Evolutionary conservation across 1,139 yeast species (phyloP).

Genomic region (Kluyveromyces sp.): DNA sequence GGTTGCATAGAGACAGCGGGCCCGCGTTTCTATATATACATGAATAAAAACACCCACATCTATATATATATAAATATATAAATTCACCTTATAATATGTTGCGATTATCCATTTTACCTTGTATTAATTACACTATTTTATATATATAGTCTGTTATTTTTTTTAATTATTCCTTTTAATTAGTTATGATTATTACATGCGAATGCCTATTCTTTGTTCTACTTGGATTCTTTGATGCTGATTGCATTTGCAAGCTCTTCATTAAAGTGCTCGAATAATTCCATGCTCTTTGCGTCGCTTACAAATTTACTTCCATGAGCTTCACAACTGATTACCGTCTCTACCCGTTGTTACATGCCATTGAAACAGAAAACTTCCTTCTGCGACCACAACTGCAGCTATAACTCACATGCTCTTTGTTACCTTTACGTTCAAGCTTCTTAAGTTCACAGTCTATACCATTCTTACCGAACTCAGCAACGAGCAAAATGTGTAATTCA

Average conservation of each 20-base stretch:
- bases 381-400: conserved; percentile 19
- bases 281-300: not conserved
- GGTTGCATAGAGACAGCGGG: too few relatives aligned
- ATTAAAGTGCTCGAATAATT: not conserved
- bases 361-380: not conserved
- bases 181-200: too few relatives aligned
- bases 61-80: too few relatives aligned
- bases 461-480: conserved; percentile 21
- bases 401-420: conserved; percentile 21
- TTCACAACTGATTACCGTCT: not conserved
- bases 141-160: too few relatives aligned
- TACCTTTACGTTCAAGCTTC: conserved; percentile 15
- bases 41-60: too few relatives aligned
- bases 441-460: conserved; percentile 23
- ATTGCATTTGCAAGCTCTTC: not conserved
- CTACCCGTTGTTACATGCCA: not conserved
- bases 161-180: too few relatives aligned
- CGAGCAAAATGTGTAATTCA: conserved; percentile 21
- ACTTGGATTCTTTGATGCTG: not conserved
- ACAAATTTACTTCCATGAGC: not conserved
- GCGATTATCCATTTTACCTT: too few relatives aligned
- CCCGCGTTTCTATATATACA: too few relatives aligned
- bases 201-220: not conserved
- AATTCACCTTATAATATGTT: too few relatives aligned
- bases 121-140: too few relatives aligned